A percentile compares a stretch with the other conserved stretches of the same genome.
phyloP scores from a whole-genome alignment of 768 basidiomycete species.

The Serendipita sp. region DNA sequence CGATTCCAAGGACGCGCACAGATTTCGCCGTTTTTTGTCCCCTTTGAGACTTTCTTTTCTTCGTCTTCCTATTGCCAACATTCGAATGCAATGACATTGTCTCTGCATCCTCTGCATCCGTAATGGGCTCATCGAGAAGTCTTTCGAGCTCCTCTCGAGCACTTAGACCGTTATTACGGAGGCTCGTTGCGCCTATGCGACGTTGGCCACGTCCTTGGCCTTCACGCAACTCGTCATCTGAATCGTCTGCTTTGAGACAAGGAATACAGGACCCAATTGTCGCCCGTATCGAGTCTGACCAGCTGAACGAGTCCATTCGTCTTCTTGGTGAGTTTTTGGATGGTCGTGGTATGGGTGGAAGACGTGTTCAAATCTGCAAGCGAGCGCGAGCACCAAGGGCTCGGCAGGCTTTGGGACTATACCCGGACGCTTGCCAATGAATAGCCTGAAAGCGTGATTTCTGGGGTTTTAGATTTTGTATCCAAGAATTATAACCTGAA shows the following conservation, averaged over 20 bases:
- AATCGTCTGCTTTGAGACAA: constrained; percentile 25
- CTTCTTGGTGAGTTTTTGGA: not conserved
- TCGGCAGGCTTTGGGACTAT: not conserved
- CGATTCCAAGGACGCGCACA: constrained; percentile 37
- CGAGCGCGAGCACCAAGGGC: not conserved
- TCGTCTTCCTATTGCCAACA: constrained; percentile 21
- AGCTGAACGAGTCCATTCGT: constrained; percentile 35
- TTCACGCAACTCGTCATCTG: constrained; percentile 23
- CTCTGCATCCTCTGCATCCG: constrained; percentile 38
- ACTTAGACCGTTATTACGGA: constrained; percentile 16
- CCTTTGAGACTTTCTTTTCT: constrained; percentile 21
- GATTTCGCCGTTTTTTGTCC: constrained; percentile 23
- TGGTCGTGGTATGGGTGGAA: not conserved
- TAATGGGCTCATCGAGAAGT: constrained; percentile 28
- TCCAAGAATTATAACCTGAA: not conserved
- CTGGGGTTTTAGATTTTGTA: not conserved
- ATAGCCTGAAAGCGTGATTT: too few relatives aligned
- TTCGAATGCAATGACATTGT: constrained; percentile 53
- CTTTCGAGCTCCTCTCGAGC: constrained; percentile 30
- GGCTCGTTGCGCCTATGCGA: constrained; percentile 9
- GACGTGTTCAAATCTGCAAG: not conserved
- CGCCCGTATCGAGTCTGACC: constrained; percentile 43
- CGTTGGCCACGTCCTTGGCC: constrained; percentile 20
- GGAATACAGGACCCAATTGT: constrained; percentile 43
- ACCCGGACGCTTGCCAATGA: not conserved